These are phyloP conservation scores for Trichoderma parareesei DNA, from an alignment of 495 filamentous ascomycete genomes.

Conservation along the genomic window DNA sequence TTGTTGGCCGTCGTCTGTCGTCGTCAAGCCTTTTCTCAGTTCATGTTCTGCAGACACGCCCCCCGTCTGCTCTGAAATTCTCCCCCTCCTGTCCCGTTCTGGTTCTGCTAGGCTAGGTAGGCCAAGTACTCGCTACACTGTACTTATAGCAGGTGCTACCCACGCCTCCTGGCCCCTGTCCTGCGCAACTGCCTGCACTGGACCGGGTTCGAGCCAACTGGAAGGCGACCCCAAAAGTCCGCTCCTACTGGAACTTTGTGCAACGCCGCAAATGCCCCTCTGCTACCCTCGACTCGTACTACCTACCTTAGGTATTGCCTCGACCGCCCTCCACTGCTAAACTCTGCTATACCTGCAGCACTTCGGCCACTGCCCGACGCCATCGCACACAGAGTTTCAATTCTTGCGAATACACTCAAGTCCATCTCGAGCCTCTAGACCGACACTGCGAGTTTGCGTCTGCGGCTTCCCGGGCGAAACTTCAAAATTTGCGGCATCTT, in stretches of 20 bases:
- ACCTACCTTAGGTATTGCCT: neutral
- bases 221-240: neutral
- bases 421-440: too few species aligned
- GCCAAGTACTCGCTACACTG: too few species aligned
- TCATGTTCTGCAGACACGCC: neutral
- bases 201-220: neutral
- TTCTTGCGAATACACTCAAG: neutral
- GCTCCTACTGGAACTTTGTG: neutral
- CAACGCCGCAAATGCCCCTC: conserved; percentile 6
- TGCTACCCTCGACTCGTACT: neutral
- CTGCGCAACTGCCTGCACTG: neutral
- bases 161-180: neutral
- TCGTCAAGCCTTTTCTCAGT: neutral
- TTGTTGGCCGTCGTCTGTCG: neutral
- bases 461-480: too few species aligned
- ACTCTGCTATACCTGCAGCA: neutral
- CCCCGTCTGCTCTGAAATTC: neutral
- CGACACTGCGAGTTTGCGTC: too few species aligned
- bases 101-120: too few species aligned
- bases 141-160: neutral
- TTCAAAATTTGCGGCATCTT: too few species aligned
- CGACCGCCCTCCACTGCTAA: too few species aligned
- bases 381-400: neutral
- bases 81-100: neutral
- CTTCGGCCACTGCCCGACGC: neutral